Conservation (phyloP, 2,329 filamentous ascomycete genomes). For the Aureobasidium vineae region DNA sequence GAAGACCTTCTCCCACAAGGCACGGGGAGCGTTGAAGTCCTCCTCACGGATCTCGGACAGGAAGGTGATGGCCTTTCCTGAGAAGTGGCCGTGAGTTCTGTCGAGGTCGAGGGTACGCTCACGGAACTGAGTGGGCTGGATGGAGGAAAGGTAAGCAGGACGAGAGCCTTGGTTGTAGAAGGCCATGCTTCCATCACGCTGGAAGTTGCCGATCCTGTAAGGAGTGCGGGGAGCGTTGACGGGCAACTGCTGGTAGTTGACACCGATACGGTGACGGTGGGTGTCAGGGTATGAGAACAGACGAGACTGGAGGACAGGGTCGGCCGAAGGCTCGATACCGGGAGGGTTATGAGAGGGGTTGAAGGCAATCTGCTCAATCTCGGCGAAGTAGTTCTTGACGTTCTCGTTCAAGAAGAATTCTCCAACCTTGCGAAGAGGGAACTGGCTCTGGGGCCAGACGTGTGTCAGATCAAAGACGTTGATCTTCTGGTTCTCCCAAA, state of each 20-base stretch:
- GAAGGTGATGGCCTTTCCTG: constrained; percentile 51
- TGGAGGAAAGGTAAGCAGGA: constrained; percentile 57
- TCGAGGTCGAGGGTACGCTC: constrained; percentile 49
- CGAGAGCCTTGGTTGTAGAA: constrained; percentile 63
- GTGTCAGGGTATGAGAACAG: constrained; percentile 71
- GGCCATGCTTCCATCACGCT: constrained; percentile 70
- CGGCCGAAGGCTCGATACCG: constrained; percentile 66
- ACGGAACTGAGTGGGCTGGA: constrained; percentile 52
- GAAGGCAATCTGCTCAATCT: constrained; percentile 70
- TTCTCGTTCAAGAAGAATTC: constrained; percentile 56
- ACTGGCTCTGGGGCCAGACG: constrained; percentile 54
- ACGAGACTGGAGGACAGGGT: constrained; percentile 67
- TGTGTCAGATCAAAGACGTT: constrained; percentile 57
- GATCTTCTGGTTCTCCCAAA: constrained; percentile 55
- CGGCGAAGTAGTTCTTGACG: constrained; percentile 60
- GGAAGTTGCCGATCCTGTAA: constrained; percentile 62
- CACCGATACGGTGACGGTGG: constrained; percentile 57
- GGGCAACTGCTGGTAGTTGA: constrained; percentile 60
- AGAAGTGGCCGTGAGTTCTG: constrained; percentile 53
- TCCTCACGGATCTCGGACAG: constrained; percentile 54
- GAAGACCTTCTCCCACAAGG: constrained; percentile 61
- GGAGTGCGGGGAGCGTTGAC: constrained; percentile 55
- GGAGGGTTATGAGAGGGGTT: constrained; percentile 65
- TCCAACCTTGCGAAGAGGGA: constrained; percentile 54
- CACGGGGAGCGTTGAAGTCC: constrained; percentile 57